Evolutionary conservation across 2,329 filamentous ascomycete genomes (phyloP), one percentile per base, ranked within the genome.

Genomic region (Exophiala aquamarina): DNA sequence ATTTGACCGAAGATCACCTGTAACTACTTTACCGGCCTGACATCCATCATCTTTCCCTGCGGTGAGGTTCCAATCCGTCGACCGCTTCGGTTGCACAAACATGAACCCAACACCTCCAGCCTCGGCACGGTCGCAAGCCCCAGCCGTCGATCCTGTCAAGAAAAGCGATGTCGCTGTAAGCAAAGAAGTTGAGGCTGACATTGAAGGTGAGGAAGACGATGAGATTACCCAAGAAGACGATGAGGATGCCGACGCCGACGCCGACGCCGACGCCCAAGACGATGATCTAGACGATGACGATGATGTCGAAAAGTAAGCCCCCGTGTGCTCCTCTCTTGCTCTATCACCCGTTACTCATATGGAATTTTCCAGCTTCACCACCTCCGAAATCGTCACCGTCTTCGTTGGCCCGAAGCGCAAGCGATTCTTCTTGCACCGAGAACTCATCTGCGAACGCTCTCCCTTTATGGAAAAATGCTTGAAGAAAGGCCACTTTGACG

Each of bases 381-480:
- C 52, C 11, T 55, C 52, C 11, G 52, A 47, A 23, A 65, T 66
- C 32, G 68, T 77, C 57, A 71, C 70, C 4, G 77, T 78, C 51
- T 64, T 68, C 41, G 71, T 78, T 10, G 75, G 78, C 56, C 69
- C 62, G 54, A 66, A 70, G 43, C 49, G 49, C 26, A 53, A 53
- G 35, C 33, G 47, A 7, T 58, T 53, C 42, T 47, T 46, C 40
- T 47, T 56, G n/a, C 50, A 58, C 28, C 47, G 49, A 36, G 46
- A 53, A 19, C 49, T 58, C 44, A 64, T 79, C 40, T 66, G 78
- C 17, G 54, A 68, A 29, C 72, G 70, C 53, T 69, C 69, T 10
- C 69, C 73, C 43, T 78, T 72, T 64, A 78, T 78, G 56, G 66
- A 66, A 41, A 75, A 67, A 51, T 74, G 75, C 11, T 64, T 78